Evolutionary conservation across 192 early-diverging fungal genomes (phyloP).

Genomic region (Rhizoclosmatium sp.): DNA sequence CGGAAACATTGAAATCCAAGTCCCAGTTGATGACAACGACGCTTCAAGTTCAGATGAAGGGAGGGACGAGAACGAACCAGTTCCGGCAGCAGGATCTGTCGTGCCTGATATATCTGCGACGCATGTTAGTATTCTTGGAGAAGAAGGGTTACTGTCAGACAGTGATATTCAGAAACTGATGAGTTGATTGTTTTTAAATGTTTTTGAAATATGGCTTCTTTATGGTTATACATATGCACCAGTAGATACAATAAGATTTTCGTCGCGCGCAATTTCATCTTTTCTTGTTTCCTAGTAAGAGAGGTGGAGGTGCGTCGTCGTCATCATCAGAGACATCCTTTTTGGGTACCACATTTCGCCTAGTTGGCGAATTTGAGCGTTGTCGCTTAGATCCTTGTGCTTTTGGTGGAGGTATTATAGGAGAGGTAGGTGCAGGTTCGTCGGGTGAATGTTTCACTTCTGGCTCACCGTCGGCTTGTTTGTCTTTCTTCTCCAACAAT

Average conservation of each 20-base stretch:
- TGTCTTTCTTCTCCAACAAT: neutral
- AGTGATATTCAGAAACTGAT: neutral
- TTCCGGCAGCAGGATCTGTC: neutral
- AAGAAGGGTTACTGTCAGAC: neutral
- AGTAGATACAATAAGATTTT: too few species aligned
- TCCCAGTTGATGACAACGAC: neutral
- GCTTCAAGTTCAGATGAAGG: neutral
- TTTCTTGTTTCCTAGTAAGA: neutral
- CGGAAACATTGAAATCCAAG: neutral
- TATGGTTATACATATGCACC: too few species aligned
- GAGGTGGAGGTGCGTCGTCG: neutral
- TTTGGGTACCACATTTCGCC: neutral
- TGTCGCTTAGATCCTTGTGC: neutral
- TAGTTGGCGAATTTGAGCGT: conserved; percentile 3
- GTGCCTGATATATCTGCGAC: neutral
- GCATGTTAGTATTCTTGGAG: neutral
- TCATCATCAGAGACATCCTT: neutral
- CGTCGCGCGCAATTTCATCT: neutral
- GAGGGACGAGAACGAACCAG: neutral
- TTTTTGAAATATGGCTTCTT: too few species aligned
- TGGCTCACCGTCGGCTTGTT: neutral
- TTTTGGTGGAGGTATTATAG: neutral
- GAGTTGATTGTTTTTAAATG: neutral
- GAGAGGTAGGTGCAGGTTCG: neutral
- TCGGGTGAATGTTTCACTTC: neutral